Conservation (phyloP, 1,284 basidiomycete species). For the Cystobasidium pallidum region DNA sequence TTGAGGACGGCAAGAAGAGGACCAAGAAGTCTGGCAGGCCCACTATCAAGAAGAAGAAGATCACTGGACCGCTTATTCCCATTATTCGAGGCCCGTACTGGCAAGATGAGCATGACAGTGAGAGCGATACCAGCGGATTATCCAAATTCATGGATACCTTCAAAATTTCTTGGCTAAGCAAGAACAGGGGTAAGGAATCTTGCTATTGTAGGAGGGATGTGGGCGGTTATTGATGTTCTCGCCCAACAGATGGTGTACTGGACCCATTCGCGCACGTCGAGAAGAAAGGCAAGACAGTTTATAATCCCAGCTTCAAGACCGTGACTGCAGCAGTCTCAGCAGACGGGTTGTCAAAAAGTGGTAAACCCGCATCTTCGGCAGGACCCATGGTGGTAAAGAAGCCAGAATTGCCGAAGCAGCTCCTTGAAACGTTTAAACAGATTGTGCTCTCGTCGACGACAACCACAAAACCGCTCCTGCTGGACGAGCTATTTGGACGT, state of each 20-base stretch:
- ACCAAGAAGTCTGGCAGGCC: slow-evolving; percentile 48
- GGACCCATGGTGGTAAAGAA: slow-evolving; percentile 32
- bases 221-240: not conserved
- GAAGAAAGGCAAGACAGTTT: slow-evolving; percentile 43
- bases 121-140: slow-evolving; percentile 1
- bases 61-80: slow-evolving; percentile 72
- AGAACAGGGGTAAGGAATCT: slow-evolving; percentile 18
- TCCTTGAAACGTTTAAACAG: slow-evolving; percentile 36
- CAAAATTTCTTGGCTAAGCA: slow-evolving; percentile 30
- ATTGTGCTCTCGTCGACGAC: slow-evolving; percentile 40
- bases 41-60: slow-evolving; percentile 65
- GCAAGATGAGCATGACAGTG: slow-evolving; percentile 60
- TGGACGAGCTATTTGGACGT: slow-evolving; percentile 36
- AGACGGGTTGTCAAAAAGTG: not conserved
- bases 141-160: slow-evolving; percentile 24
- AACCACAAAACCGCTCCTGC: slow-evolving; percentile 19
- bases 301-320: slow-evolving; percentile 14
- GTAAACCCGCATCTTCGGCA: not conserved
- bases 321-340: not conserved
- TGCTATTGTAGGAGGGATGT: not conserved
- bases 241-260: slow-evolving; percentile 55
- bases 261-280: slow-evolving; percentile 71
- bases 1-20: slow-evolving; percentile 54
- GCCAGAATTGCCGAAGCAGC: slow-evolving; percentile 9
- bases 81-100: slow-evolving; percentile 66